Evolutionary conservation across 108 stramenopile species (phyloP).

Genomic region (Phaeodactylum tricornutum): DNA sequence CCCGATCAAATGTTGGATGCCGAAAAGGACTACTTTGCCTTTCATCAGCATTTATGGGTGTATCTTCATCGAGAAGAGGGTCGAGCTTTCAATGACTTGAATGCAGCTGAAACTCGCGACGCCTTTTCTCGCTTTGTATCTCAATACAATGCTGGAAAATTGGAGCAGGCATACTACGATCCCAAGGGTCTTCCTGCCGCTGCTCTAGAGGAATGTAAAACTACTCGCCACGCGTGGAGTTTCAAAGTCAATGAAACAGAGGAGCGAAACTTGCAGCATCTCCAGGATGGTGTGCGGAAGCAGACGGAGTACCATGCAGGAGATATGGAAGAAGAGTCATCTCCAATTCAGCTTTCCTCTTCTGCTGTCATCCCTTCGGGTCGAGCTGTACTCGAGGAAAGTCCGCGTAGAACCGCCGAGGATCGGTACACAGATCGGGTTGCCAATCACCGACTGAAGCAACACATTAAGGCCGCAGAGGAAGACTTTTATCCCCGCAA

Average conservation of each 20-base stretch:
- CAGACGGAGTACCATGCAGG: slow-evolving; percentile 50
- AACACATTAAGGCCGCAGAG: slow-evolving; percentile 27
- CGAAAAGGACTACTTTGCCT: slow-evolving; percentile 65
- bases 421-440: slow-evolving; percentile 25
- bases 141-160: slow-evolving; percentile 51
- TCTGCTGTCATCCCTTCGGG: neutral
- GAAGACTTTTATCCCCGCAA: slow-evolving; percentile 47
- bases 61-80: slow-evolving; percentile 66
- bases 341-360: neutral
- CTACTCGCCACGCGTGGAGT: slow-evolving; percentile 65
- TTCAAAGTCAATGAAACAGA: slow-evolving; percentile 53
- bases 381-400: neutral
- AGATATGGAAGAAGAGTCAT: neutral
- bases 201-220: slow-evolving; percentile 54
- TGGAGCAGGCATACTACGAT: slow-evolving; percentile 57
- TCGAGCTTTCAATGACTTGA: slow-evolving; percentile 59
- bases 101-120: slow-evolving; percentile 34
- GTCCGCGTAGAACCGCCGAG: no score
- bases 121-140: slow-evolving; percentile 52
- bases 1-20: slow-evolving; percentile 39
- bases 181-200: slow-evolving; percentile 29
- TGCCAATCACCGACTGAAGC: slow-evolving; percentile 28
- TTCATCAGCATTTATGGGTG: slow-evolving; percentile 63
- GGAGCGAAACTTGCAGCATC: slow-evolving; percentile 35
- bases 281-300: slow-evolving; percentile 54